Evolutionary conservation across 1,284 basidiomycete species (phyloP).

Genomic region (Ceratobasidium sp.): DNA sequence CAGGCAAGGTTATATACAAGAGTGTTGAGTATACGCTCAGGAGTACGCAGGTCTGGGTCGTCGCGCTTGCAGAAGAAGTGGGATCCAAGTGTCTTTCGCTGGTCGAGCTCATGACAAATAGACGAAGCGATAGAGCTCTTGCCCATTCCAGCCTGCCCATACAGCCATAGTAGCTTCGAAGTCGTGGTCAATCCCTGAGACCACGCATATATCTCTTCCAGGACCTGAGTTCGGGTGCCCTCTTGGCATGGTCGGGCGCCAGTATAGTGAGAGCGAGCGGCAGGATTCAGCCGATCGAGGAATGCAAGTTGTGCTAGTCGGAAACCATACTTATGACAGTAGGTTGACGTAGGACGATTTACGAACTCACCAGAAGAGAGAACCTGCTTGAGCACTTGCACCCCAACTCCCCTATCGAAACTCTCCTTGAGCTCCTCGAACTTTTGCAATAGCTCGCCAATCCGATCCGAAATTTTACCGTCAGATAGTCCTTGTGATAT

Average conservation of each 20-base stretch:
- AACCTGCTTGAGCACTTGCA: not conserved
- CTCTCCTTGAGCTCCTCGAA: not conserved
- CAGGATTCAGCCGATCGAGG: not conserved
- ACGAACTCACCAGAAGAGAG: not conserved
- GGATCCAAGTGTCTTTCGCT: constrained; percentile 48
- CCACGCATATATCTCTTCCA: not conserved
- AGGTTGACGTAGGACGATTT: not conserved
- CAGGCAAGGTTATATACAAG: constrained; percentile 18
- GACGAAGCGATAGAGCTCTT: constrained; percentile 50
- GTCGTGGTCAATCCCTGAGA: not conserved
- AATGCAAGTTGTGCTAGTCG: too few species aligned
- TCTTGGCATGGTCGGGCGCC: not conserved
- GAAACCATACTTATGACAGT: not conserved
- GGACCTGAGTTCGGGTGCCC: not conserved
- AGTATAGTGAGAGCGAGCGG: not conserved
- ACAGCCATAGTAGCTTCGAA: constrained; percentile 44
- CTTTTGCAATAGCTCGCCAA: not conserved
- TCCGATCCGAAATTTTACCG: too few species aligned
- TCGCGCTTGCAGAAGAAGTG: constrained; percentile 52
- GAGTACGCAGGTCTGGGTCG: constrained; percentile 4
- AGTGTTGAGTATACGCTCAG: constrained; percentile 17
- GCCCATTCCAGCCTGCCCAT: constrained; percentile 49
- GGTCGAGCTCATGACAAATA: constrained; percentile 43
- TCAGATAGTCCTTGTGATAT: too few species aligned
- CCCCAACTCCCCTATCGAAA: not conserved